Percentiles rank a stretch among this genome's conserved stretches.
These are phyloP conservation scores for Lachancea meyersii DNA, from an alignment of 805 yeast species.

Conservation along the genomic window DNA sequence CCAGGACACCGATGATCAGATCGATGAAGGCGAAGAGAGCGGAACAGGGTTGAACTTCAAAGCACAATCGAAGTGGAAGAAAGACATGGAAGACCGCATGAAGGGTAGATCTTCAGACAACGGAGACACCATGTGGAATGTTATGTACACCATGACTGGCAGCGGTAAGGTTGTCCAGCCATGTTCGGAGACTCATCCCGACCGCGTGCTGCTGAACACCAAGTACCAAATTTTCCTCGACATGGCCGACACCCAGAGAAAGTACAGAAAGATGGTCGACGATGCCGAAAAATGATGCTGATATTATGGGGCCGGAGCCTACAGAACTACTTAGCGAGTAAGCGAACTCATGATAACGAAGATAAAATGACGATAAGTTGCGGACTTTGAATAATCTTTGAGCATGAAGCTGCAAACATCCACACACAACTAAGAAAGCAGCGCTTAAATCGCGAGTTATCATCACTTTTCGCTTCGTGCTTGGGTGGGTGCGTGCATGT, in stretches of 20 bases:
- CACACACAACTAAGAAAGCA: too few species aligned
- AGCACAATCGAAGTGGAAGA: constrained; percentile 45
- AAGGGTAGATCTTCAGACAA: constrained; percentile 20
- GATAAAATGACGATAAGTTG: background rate
- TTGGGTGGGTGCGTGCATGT: too few species aligned
- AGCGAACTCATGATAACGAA: background rate
- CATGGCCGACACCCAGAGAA: constrained; percentile 75
- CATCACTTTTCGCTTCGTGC: background rate
- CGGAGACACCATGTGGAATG: constrained; percentile 73
- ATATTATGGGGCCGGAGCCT: background rate
- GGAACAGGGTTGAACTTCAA: constrained; percentile 56
- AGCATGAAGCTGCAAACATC: too few species aligned
- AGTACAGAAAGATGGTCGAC: constrained; percentile 67
- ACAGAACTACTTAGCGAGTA: background rate
- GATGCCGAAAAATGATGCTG: constrained; percentile 27
- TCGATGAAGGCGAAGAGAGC: constrained; percentile 34
- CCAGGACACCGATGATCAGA: constrained; percentile 24
- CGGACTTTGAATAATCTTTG: too few species aligned
- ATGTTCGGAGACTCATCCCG: constrained; percentile 48
- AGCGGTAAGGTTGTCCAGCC: constrained; percentile 78
- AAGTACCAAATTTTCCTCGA: constrained; percentile 85
- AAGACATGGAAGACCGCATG: constrained; percentile 36
- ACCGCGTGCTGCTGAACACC: constrained; percentile 61
- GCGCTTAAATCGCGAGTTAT: background rate
- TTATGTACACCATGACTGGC: constrained; percentile 80